These are phyloP conservation scores for Dipodascus albidus DNA, from an alignment of 805 yeast genomes.

Conservation along the genomic window DNA sequence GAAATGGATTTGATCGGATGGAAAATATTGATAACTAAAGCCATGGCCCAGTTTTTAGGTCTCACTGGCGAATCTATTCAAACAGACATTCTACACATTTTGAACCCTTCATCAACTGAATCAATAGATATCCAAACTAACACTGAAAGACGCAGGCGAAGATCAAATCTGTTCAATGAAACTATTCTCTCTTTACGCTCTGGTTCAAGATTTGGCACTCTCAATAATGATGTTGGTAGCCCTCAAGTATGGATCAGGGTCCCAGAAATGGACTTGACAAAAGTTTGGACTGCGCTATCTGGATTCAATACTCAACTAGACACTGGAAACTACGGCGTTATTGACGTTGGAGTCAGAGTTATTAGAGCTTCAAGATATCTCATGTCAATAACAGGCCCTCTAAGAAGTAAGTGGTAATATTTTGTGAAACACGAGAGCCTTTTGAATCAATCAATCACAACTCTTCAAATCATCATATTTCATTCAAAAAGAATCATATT, in stretches of 20 bases:
- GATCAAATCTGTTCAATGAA: neutral
- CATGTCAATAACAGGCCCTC: conserved; percentile 13
- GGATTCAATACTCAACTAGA: conserved; percentile 11
- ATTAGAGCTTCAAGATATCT: conserved; percentile 15
- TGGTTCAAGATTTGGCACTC: neutral
- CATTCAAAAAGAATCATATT: too few relatives aligned
- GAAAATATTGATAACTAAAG: conserved; percentile 16
- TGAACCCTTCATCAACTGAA: neutral
- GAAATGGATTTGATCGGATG: conserved; percentile 21
- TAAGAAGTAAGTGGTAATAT: conserved; percentile 4
- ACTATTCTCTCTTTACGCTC: neutral
- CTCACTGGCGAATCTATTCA: conserved; percentile 21
- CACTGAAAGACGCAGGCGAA: neutral
- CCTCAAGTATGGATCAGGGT: conserved; percentile 16
- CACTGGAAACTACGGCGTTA: conserved; percentile 3
- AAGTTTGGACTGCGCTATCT: conserved; percentile 15
- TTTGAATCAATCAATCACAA: too few relatives aligned
- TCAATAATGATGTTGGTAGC: neutral
- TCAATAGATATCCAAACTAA: neutral
- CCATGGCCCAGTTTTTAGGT: conserved; percentile 19
- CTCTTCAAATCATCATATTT: too few relatives aligned
- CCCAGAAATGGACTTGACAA: conserved; percentile 9
- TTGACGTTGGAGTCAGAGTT: conserved; percentile 11
- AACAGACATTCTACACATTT: conserved; percentile 19
- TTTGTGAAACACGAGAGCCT: too few relatives aligned